Evolutionary conservation across 2,329 filamentous ascomycete species (phyloP).

Genomic region (Zymoseptoria crescenta): DNA sequence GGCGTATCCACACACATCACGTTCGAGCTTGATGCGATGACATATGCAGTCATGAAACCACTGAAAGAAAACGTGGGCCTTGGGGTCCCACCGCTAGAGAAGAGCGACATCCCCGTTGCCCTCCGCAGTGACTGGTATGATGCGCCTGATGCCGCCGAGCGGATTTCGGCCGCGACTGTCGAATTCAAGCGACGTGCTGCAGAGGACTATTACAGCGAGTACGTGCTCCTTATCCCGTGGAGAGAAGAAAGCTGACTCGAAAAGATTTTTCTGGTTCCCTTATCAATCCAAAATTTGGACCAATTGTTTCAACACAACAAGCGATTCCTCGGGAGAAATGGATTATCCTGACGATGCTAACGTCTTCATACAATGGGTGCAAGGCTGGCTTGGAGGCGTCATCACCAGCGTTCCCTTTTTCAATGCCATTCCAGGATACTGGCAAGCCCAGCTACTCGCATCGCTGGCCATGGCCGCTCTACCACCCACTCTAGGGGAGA

Average conservation of each 20-base stretch:
- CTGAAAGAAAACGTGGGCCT: slow-evolving; percentile 36
- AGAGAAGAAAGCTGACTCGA: not conserved
- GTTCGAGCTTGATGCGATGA: slow-evolving; percentile 41
- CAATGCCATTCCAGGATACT: not conserved
- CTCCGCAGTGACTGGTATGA: slow-evolving; percentile 19
- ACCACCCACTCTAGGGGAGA: not conserved
- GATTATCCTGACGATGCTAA: not conserved
- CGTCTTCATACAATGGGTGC: not conserved
- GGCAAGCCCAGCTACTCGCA: not conserved
- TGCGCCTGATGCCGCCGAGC: not conserved
- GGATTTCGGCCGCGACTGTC: not conserved
- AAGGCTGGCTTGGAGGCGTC: not conserved
- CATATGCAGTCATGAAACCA: slow-evolving; percentile 41
- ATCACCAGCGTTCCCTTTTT: not conserved
- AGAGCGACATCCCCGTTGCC: slow-evolving; percentile 26
- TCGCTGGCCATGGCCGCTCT: not conserved
- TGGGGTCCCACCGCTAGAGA: slow-evolving; percentile 36
- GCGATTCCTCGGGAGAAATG: slow-evolving; percentile 20
- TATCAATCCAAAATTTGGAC: slow-evolving; percentile 22
- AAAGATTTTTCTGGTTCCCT: slow-evolving; percentile 44
- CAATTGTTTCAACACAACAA: slow-evolving; percentile 29
- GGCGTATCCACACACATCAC: slow-evolving; percentile 45
- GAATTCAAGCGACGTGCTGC: slow-evolving; percentile 35
- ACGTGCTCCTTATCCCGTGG: not conserved
- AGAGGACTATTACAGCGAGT: slow-evolving; percentile 39